phyloP scores from a whole-genome alignment of 1,284 basidiomycete genomes.

The Cutaneotrichosporon dermatis region DNA sequence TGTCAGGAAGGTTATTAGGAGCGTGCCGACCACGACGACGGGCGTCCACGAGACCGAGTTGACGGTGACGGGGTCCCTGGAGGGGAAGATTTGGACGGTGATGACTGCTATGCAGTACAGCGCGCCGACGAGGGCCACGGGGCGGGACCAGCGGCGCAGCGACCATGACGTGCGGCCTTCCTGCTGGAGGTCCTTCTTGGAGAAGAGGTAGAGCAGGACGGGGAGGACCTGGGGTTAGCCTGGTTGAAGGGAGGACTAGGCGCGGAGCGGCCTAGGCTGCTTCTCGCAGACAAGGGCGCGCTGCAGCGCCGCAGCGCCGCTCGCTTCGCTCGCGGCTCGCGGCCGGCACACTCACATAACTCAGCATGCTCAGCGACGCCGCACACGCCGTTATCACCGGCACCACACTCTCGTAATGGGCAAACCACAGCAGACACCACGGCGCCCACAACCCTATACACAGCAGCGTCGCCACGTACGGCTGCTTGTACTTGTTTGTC shows the following conservation, averaged over 20 bases:
- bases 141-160: conserved; percentile 36
- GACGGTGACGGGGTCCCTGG: conserved; percentile 31
- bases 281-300: no score
- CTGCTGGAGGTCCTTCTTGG: conserved; percentile 35
- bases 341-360: conserved; percentile 34
- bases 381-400: conserved; percentile 40
- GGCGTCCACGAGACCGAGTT: conserved; percentile 43
- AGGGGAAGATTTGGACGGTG: conserved; percentile 37
- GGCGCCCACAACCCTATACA: conserved; percentile 32
- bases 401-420: conserved; percentile 24
- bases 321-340: no score
- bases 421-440: conserved; percentile 32
- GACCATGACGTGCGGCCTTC: conserved; percentile 47
- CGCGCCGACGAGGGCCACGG: conserved; percentile 33
- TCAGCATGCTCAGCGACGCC: conserved; percentile 36
- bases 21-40: conserved; percentile 34
- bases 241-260: no score
- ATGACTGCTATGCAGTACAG: conserved; percentile 33
- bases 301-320: no score
- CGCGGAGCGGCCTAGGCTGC: no score
- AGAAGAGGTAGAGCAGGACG: conserved; percentile 40
- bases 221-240: conserved; percentile 25
- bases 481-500: conserved; percentile 38
- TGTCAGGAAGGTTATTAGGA: conserved; percentile 35
- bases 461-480: conserved; percentile 42